These are phyloP conservation scores for Lentinula guzmanii DNA, from an alignment of 768 basidiomycete genomes.

Conservation along the genomic window DNA sequence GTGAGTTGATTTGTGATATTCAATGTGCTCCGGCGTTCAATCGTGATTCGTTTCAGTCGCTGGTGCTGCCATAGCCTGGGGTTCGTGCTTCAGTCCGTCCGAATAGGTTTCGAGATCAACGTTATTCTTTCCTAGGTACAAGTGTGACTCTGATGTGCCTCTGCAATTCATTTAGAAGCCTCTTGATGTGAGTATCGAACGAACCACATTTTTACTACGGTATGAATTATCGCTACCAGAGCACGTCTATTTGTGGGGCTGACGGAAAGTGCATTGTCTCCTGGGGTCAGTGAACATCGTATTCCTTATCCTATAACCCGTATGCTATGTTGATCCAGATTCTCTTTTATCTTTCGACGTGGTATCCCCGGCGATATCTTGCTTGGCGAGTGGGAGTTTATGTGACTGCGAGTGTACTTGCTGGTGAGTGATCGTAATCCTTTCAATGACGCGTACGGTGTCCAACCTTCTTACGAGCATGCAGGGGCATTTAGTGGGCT, in stretches of 20 bases:
- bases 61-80: constrained; percentile 28
- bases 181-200: constrained; percentile 19
- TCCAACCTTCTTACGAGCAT: constrained; percentile 10
- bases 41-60: constrained; percentile 19
- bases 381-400: constrained; percentile 56
- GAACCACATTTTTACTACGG: background rate
- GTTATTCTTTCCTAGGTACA: constrained; percentile 9
- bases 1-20: constrained; percentile 13
- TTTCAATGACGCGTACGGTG: no score
- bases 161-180: constrained; percentile 22
- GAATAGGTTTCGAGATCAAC: background rate
- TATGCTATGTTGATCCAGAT: constrained; percentile 17
- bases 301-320: background rate
- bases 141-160: constrained; percentile 28
- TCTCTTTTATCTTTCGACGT: constrained; percentile 45
- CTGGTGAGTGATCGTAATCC: constrained; percentile 23
- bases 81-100: constrained; percentile 6
- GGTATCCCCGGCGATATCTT: constrained; percentile 57
- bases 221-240: constrained; percentile 10
- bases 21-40: background rate
- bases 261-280: constrained; percentile 33
- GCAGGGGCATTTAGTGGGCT: constrained; percentile 41
- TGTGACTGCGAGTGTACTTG: constrained; percentile 55
- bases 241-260: constrained; percentile 34
- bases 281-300: constrained; percentile 20